Percentiles rank a stretch among this genome's conserved stretches.
phyloP scores from a whole-genome alignment of 768 basidiomycete species.

The Agrocybe praecox region DNA sequence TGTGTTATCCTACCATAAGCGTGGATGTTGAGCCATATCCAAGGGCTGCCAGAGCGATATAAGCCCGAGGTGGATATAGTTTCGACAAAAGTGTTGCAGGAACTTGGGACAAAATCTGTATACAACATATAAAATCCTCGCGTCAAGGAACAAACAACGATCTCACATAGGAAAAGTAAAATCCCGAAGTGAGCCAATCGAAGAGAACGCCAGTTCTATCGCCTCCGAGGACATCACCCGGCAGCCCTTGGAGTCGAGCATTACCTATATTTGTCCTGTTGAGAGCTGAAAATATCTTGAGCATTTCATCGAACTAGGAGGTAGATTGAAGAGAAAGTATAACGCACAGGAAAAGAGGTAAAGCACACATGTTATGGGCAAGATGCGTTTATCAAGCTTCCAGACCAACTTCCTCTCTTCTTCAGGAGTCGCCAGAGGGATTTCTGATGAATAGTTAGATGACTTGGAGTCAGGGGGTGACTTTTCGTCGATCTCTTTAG shows the following conservation, averaged over 20 bases:
- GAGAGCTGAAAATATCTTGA: constrained; percentile 39
- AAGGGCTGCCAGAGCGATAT: constrained; percentile 66
- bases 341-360: background rate
- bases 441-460: too few relatives aligned
- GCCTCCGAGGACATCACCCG: constrained; percentile 63
- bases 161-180: constrained; percentile 80
- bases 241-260: constrained; percentile 72
- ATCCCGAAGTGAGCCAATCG: constrained; percentile 76
- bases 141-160: too few relatives aligned
- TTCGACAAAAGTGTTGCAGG: constrained; percentile 72
- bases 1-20: constrained; percentile 72
- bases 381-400: background rate
- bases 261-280: constrained; percentile 82
- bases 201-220: constrained; percentile 69
- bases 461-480: too few relatives aligned
- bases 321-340: background rate
- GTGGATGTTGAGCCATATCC: constrained; percentile 80
- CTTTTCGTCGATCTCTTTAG: too few relatives aligned
- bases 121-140: background rate
- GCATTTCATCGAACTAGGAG: background rate
- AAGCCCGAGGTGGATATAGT: constrained; percentile 65
- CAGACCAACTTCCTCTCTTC: background rate
- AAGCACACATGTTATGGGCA: background rate
- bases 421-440: background rate
- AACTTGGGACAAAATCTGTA: constrained; percentile 68